Evolutionary conservation across 2,329 filamentous ascomycete genomes (phyloP).

Genomic region (Diaporthe eres): DNA sequence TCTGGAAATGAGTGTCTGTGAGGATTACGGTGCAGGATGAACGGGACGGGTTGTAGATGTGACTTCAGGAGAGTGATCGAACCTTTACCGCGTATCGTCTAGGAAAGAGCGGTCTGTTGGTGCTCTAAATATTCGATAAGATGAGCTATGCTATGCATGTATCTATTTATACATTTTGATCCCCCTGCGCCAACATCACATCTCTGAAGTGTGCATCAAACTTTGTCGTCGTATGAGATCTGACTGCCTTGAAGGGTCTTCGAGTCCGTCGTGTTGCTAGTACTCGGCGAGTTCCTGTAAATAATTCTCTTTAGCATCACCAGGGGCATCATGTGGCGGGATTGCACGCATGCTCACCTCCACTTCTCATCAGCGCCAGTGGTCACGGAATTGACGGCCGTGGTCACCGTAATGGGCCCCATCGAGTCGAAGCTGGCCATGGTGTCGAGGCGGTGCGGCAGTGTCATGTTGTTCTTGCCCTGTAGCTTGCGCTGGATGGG

Average conservation of each 20-base stretch:
- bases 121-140: not conserved
- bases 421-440: constrained; percentile 23
- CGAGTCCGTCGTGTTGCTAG: not conserved
- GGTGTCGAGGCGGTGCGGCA: constrained; percentile 11
- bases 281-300: constrained; percentile 8
- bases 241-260: constrained; percentile 8
- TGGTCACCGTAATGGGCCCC: constrained; percentile 1
- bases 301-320: not conserved
- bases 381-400: not conserved
- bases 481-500: not conserved
- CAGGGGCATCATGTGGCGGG: not conserved
- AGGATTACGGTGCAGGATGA: not conserved
- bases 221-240: constrained; percentile 11
- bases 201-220: not conserved
- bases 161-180: constrained; percentile 1
- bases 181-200: not conserved
- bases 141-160: not conserved
- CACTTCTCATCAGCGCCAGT: constrained; percentile 11
- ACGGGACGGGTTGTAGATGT: too few species aligned
- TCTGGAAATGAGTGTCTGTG: not conserved
- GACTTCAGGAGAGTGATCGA: not conserved
- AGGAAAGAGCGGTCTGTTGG: not conserved
- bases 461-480: not conserved
- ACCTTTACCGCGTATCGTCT: not conserved
- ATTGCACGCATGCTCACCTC: not conserved